Evolutionary conservation across 257 asterid species (phyloP), one percentile per base, ranked within the genome.

Genomic region (Scutellaria galericulata): DNA sequence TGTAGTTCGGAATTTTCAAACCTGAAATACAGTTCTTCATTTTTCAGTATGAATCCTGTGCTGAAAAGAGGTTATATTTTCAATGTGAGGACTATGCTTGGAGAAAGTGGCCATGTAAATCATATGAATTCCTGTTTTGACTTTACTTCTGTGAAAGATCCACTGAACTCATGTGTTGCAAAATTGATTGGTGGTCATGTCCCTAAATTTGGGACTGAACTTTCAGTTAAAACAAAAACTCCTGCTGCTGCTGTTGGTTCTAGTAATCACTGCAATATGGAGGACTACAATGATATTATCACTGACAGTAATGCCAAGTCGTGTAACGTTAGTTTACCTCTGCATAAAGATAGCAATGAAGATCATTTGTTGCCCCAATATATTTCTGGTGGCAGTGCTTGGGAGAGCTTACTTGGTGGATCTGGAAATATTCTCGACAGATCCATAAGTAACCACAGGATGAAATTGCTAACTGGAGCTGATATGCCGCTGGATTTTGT

Each of bases 401-500:
- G 99, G 99, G 94, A 80, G 85, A 88, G 88, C 81, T 73, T 86
- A 79, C 97, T 95, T 79, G 83, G 80, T 81, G 75, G 88, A 80
- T 85, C 89, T 72, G 79, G 82, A 70, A 80, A 70, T 69, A 64
- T 50, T 77, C 59, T 58, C 66, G 61, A 72, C 79, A 72, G 80
- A 42, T 61, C 83, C 81, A 73, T 59, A 14, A 60, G 65, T 66
- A 78, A 79, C 76, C 73, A 61, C 73, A 77, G 72, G 78, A 71
- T 61, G 72, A 85, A 75, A 72, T 80, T 89, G 83, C 74, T 75
- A 69, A 77, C 85, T 31, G 91, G 78, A 68, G 76, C 83, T 83
- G 97, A 92, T 81, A 71, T 95, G 86, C 99, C 98, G 5, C 78
- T 87, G 86, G 99, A 92, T 79, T 90, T 89, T 83, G 96, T 90